These are phyloP conservation scores for Thermomyces lanuginosus DNA, from an alignment of 2,329 filamentous ascomycete genomes.

Conservation along the genomic window DNA sequence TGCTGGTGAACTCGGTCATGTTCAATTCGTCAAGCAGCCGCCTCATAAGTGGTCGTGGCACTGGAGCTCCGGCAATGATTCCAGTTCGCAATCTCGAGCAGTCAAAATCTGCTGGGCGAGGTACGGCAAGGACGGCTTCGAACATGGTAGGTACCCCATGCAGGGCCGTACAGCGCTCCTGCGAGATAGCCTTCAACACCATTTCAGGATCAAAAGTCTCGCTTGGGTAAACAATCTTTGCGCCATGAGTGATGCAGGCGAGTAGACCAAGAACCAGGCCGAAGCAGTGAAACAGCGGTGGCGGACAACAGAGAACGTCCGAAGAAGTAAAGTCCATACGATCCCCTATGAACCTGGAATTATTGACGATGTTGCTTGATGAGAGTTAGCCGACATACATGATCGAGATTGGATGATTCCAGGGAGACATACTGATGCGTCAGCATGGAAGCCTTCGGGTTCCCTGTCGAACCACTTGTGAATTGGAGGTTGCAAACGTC, in stretches of 20 bases:
- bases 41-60: slow-evolving; percentile 60
- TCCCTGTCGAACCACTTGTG: slow-evolving; percentile 57
- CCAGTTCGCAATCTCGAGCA: slow-evolving; percentile 49
- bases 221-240: slow-evolving; percentile 58
- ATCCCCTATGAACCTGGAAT: slow-evolving; percentile 55
- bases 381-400: neutral
- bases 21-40: slow-evolving; percentile 53
- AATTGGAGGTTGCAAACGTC: slow-evolving; percentile 61
- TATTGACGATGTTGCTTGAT: slow-evolving; percentile 39
- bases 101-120: slow-evolving; percentile 33
- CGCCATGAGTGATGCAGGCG: slow-evolving; percentile 55
- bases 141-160: slow-evolving; percentile 80
- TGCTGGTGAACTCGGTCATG: slow-evolving; percentile 57
- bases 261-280: slow-evolving; percentile 63
- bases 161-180: slow-evolving; percentile 55
- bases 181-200: slow-evolving; percentile 48
- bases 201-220: slow-evolving; percentile 56
- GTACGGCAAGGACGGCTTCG: slow-evolving; percentile 42
- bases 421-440: slow-evolving; percentile 42
- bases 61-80: slow-evolving; percentile 63
- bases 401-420: neutral
- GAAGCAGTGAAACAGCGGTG: slow-evolving; percentile 75
- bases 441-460: slow-evolving; percentile 59
- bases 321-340: slow-evolving; percentile 51
- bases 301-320: slow-evolving; percentile 64